Conservation (phyloP, 768 basidiomycete genomes). For the Pleurotus salmoneostramineus region DNA sequence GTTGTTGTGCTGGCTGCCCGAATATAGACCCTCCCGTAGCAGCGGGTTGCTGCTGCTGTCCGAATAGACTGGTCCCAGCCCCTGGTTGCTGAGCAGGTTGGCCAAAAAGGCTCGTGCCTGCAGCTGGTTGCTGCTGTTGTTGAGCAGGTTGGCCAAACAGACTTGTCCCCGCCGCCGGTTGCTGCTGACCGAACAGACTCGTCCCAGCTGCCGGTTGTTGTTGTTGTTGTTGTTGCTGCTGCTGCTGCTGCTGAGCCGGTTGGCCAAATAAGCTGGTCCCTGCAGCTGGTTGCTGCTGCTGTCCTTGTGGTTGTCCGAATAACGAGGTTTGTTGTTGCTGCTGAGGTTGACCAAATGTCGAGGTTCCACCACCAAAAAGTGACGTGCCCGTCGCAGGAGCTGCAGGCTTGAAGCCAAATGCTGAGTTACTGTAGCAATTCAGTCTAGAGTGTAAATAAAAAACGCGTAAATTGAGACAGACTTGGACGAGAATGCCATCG, state of each 20-base stretch:
- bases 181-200: constrained; percentile 18
- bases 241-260: constrained; percentile 21
- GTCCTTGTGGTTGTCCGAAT: constrained; percentile 15
- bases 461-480: background rate
- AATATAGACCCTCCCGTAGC: constrained; percentile 13
- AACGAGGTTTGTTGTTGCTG: constrained; percentile 18
- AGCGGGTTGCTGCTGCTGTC: constrained; percentile 25
- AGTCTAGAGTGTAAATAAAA: background rate
- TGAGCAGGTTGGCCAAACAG: constrained; percentile 25
- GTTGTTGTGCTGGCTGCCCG: constrained; percentile 17
- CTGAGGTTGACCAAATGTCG: constrained; percentile 22
- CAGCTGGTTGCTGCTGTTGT: constrained; percentile 17
- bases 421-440: constrained; percentile 16
- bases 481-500: constrained; percentile 2
- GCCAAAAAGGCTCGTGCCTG: constrained; percentile 23
- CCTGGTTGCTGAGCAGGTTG: constrained; percentile 28
- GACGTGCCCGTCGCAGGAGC: constrained; percentile 15
- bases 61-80: constrained; percentile 28
- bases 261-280: constrained; percentile 17
- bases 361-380: constrained; percentile 22
- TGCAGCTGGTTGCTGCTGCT: constrained; percentile 19
- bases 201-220: constrained; percentile 19
- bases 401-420: constrained; percentile 37
- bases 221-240: constrained; percentile 20
- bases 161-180: constrained; percentile 15